A percentile compares a stretch with the other conserved stretches of the same genome.
phyloP scores from a whole-genome alignment of 306 rosid genomes.

The Citrullus colocynthis region DNA sequence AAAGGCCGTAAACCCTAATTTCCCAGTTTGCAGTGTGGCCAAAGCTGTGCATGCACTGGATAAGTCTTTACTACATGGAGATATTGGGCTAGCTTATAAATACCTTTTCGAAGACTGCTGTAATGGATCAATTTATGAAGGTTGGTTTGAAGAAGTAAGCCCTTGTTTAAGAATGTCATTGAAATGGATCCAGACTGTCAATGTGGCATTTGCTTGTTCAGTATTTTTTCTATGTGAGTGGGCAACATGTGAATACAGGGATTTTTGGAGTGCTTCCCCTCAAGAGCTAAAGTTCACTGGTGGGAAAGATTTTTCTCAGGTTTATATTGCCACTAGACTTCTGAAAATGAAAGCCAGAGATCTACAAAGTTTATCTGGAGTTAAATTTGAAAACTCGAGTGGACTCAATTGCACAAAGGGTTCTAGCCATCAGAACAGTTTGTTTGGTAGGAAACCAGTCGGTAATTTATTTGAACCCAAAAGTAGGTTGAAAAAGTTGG shows the following conservation, averaged over 20 bases:
- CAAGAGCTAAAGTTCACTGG: constrained; percentile 61
- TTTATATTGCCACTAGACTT: constrained; percentile 58
- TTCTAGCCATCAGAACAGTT: constrained; percentile 26
- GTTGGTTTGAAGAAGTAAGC: constrained; percentile 71
- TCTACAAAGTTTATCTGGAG: constrained; percentile 25
- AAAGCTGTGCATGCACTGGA: constrained; percentile 71
- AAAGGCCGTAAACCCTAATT: constrained; percentile 61
- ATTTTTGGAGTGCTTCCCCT: constrained; percentile 48
- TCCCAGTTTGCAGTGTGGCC: constrained; percentile 61
- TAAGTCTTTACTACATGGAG: constrained; percentile 66
- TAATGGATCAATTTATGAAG: constrained; percentile 47
- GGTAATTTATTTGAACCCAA: constrained; percentile 25
- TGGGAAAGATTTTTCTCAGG: constrained; percentile 72
- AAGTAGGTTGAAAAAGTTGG: constrained; percentile 21
- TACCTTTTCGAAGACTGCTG: constrained; percentile 68
- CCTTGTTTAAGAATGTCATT: constrained; percentile 70
- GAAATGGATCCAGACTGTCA: constrained; percentile 67
- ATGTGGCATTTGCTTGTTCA: constrained; percentile 44
- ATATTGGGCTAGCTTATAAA: constrained; percentile 45
- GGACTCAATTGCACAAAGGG: constrained; percentile 21
- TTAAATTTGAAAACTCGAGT: constrained; percentile 21
- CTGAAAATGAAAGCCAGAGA: constrained; percentile 59
- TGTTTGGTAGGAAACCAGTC: constrained; percentile 16
- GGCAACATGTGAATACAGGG: constrained; percentile 96
- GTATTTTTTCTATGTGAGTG: constrained; percentile 91